phyloP scores from a whole-genome alignment of 1,284 basidiomycete species.

The Irpex sp. region DNA sequence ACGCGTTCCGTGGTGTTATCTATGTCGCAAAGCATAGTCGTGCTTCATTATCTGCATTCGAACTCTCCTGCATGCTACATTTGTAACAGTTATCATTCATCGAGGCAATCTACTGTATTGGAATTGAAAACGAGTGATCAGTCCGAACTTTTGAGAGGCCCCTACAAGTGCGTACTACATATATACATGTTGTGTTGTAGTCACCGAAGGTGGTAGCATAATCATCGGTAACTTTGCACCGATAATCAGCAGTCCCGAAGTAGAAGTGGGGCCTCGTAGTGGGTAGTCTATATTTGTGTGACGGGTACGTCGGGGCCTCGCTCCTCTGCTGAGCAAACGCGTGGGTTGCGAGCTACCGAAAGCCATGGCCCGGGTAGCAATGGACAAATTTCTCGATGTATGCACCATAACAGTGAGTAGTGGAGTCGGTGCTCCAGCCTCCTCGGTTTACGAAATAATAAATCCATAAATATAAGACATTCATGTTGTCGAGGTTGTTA shows the following conservation, averaged over 20 bases:
- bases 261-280: too few species aligned
- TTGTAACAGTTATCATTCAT: conserved; percentile 3
- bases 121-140: neutral
- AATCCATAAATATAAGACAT: too few species aligned
- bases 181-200: too few species aligned
- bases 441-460: too few species aligned
- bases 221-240: too few species aligned
- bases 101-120: conserved; percentile 3
- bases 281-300: neutral
- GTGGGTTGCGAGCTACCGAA: neutral
- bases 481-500: too few species aligned
- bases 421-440: too few species aligned
- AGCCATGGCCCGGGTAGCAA: neutral
- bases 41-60: neutral
- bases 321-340: too few species aligned
- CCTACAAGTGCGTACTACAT: too few species aligned
- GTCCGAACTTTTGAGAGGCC: too few species aligned
- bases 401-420: neutral
- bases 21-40: conserved; percentile 1
- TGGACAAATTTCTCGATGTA: neutral
- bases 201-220: too few species aligned
- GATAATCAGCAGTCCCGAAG: too few species aligned
- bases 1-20: neutral
- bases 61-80: neutral
- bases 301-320: neutral